Conservation (phyloP, 257 asterid genomes). For the Galeopsis tetrahit region DNA sequence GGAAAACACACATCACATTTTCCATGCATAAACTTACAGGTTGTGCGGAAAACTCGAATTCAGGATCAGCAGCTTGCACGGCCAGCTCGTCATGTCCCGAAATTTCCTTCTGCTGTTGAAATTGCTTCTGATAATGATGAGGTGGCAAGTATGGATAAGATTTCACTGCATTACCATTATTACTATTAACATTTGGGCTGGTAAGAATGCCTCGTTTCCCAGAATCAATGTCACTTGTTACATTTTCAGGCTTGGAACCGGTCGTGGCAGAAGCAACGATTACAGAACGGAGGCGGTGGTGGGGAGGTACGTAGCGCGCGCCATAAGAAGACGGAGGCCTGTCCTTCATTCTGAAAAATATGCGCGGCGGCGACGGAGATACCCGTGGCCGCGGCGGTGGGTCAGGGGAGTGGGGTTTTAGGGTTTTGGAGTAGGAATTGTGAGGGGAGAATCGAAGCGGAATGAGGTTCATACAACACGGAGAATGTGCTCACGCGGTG, state of each 20-base stretch:
- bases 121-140: constrained; percentile 43
- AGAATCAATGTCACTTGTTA: constrained; percentile 24
- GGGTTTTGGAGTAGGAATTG: constrained; percentile 51
- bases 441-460: constrained; percentile 43
- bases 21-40: constrained; percentile 45
- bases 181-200: constrained; percentile 33
- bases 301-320: constrained; percentile 74
- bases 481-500: constrained; percentile 24
- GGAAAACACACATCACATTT: background rate
- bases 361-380: constrained; percentile 32
- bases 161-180: constrained; percentile 31
- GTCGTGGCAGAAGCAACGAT: constrained; percentile 37
- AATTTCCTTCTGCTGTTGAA: constrained; percentile 46
- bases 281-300: constrained; percentile 63
- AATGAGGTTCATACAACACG: constrained; percentile 56
- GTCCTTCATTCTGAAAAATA: constrained; percentile 57
- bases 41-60: constrained; percentile 48
- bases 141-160: constrained; percentile 57
- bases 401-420: constrained; percentile 45
- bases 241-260: constrained; percentile 40
- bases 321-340: constrained; percentile 56
- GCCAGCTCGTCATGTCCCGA: constrained; percentile 42
- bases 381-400: constrained; percentile 29
- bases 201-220: constrained; percentile 40
- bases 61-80: constrained; percentile 43